phyloP scores from a whole-genome alignment of 1,284 basidiomycete genomes.

The Rhodotorula sp. region DNA sequence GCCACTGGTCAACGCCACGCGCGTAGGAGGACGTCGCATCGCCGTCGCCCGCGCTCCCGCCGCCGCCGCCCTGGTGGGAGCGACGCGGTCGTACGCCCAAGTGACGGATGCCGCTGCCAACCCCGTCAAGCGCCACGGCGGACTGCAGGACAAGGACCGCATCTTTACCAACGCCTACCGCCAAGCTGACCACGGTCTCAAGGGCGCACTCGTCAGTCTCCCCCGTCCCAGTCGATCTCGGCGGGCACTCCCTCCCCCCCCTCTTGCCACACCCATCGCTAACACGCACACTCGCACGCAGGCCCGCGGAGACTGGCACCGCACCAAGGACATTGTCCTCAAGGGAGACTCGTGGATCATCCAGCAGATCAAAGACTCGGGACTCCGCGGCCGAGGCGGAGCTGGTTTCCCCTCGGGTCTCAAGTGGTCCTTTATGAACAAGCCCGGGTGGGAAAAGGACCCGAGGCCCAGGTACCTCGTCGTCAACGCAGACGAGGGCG shows the following conservation, averaged over 20 bases:
- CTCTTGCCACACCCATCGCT: no score
- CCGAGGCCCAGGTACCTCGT: slow-evolving; percentile 90
- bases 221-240: not conserved
- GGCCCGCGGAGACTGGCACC: slow-evolving; percentile 96
- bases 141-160: slow-evolving; percentile 82
- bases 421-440: slow-evolving; percentile 93
- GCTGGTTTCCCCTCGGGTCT: slow-evolving; percentile 96
- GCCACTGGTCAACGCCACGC: slow-evolving; percentile 7
- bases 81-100: slow-evolving; percentile 31
- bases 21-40: slow-evolving; percentile 12
- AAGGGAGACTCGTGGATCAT: slow-evolving; percentile 99
- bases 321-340: slow-evolving; percentile 89
- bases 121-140: slow-evolving; percentile 55
- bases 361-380: slow-evolving; percentile 85
- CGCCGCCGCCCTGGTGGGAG: not conserved
- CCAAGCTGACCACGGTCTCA: slow-evolving; percentile 80
- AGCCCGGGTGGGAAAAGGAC: slow-evolving; percentile 96
- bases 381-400: slow-evolving; percentile 91
- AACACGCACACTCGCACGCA: slow-evolving; percentile 47
- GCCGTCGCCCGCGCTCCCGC: not conserved
- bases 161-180: slow-evolving; percentile 67
- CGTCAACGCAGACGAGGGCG: slow-evolving; percentile 97
- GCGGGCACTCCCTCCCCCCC: not conserved
- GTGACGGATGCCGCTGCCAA: slow-evolving; percentile 33
- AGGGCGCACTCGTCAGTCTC: slow-evolving; percentile 70